phyloP scores from a whole-genome alignment of 2,329 filamentous ascomycete genomes.

The Dryadomyces quercivorus region DNA sequence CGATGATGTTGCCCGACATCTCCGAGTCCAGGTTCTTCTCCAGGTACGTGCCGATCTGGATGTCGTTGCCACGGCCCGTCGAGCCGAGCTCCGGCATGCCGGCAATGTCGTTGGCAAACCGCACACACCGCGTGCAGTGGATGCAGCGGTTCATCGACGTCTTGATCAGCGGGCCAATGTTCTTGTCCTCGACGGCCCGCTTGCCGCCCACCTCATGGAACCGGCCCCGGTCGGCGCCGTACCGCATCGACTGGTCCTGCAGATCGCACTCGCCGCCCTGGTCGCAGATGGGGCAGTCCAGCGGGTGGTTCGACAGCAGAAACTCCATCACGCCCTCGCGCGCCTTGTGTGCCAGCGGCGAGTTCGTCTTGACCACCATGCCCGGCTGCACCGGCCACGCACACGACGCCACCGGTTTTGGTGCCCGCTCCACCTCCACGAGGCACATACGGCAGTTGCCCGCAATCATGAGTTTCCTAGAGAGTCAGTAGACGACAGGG shows the following conservation, averaged over 20 bases:
- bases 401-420: constrained; percentile 95
- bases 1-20: constrained; percentile 93
- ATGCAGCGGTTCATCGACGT: constrained; percentile 99
- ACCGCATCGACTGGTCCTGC: constrained; percentile 98
- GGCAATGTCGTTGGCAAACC: constrained; percentile 94
- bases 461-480: constrained; percentile 92
- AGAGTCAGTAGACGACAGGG: neutral
- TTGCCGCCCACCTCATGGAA: constrained; percentile 96
- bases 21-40: constrained; percentile 91
- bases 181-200: constrained; percentile 98
- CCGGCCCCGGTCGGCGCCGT: constrained; percentile 86
- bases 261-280: constrained; percentile 98
- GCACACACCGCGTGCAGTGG: constrained; percentile 94
- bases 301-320: constrained; percentile 85
- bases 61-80: constrained; percentile 86
- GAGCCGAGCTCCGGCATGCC: constrained; percentile 93
- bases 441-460: constrained; percentile 99
- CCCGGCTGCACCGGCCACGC: constrained; percentile 97
- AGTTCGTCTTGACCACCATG: constrained; percentile 99
- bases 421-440: constrained; percentile 91
- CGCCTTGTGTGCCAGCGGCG: constrained; percentile 90
- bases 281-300: constrained; percentile 96
- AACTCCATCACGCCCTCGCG: constrained; percentile 99
- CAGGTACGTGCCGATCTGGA: constrained; percentile 96
- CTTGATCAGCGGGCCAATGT: constrained; percentile 95